Base-by-base conservation (phyloP, 108 stramenopile genomes). In the Ochromonas danica region DNA sequence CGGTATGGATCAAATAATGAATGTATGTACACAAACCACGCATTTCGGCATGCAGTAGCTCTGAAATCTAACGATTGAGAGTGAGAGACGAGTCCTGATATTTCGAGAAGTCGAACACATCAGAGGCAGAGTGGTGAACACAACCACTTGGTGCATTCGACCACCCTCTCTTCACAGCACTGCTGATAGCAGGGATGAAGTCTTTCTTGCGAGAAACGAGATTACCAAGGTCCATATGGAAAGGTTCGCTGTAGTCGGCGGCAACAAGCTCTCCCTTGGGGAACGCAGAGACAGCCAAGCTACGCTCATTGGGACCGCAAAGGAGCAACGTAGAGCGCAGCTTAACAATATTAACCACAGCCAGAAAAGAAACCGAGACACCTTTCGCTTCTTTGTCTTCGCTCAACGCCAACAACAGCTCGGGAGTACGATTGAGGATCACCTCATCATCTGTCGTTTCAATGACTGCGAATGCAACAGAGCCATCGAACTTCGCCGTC, bases 391-490 rank as follows among this genome's bases (percentile, higher is more conserved):
- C n/a, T 77, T 82, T 82, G 1, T 51, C n/a, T n/a, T 25, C 61
- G 1, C 42, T 43, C 43, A 82, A 30, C 70, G 75, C 78, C 31
- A 40, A 10, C 45, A 82, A 40, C 40, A 82, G 28, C 42, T 82
- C 82, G 62, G 61, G 51, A 0, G 61, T 39, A 1, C 78, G 77
- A 33, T 0, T 1, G 1, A 78, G 1, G 77, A 84, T 84, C 38
- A 70, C 42, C 1, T 62, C 85, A 71, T 87, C 85, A 78, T 92
- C 91, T 0, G 91, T 92, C 6, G 90, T 91, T 67, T 92, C 91
- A n/a, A 91, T 83, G 14, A 92, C 91, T 35, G 87, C 89, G 80
- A 92, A 91, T 10, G 89, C 91, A 60, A 92, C 81, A 35, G 65
- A 80, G 28, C 61, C 88, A 87, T 36, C 83, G 86, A 30, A 41